Evolutionary conservation across 345 rosid genomes (phyloP), one percentile per base, ranked within the genome.

Genomic region (Garcia nutans): DNA sequence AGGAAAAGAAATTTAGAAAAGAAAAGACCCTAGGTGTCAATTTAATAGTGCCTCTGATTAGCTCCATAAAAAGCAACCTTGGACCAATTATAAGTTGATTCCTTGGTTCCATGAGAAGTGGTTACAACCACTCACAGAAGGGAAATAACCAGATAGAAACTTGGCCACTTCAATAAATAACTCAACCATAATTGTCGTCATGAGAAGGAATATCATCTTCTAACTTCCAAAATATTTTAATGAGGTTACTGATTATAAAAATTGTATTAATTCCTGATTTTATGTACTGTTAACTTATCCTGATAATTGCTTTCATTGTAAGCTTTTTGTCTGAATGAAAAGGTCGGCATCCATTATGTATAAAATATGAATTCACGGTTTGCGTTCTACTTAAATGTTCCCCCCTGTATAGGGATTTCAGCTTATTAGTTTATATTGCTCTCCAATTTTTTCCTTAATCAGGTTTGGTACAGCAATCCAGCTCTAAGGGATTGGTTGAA

Each of bases 391-490:
- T 22, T n/a, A 72, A 15, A 41, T 33, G 22, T 57, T 72, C 44
- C 33, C 54, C 23, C 37, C 52, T 49, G 12, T 11, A 4, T 42
- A 23, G 16, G 23, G 44, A 42, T 22, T 72, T 24, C 54, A 23
- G 41, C 23, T 44, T 22, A 23, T 26, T 72, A 31, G 31, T 58
- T n/a, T n/a, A n/a, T n/a, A n/a, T n/a, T n/a, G n/a, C n/a, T n/a
- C n/a, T n/a, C n/a, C n/a, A 26, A 58, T 59, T 71, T n/a, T 49
- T 54, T 73, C 28, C 73, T 31, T 54, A 56, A 74, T 78, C 82
- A 95, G 99, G 90, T 90, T 74, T 95, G 97, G 99, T 49, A 83
- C 78, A 89, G 88, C 90, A 93, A 95, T 87, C 90, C 97, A 64
- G 77, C 80, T 85, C 82, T 95, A 47, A 87, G 93, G 81, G 93